These are phyloP conservation scores for Neurospora terricola DNA, from an alignment of 495 filamentous ascomycete genomes.

Conservation along the genomic window DNA sequence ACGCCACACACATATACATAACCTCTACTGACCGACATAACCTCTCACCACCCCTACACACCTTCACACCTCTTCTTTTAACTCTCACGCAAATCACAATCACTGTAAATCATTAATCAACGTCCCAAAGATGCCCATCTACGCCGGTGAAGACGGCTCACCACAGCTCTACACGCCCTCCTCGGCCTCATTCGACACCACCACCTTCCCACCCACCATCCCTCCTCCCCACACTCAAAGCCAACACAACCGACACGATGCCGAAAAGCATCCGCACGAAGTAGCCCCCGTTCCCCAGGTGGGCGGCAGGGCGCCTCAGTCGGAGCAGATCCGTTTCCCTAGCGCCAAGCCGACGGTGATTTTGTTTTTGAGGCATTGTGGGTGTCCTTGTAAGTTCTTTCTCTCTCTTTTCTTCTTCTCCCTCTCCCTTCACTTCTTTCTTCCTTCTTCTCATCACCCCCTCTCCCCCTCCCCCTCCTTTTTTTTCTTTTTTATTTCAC, in stretches of 20 bases:
- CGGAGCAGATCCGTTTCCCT: slow-evolving; percentile 34
- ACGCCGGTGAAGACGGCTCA: neutral
- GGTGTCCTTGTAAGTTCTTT: slow-evolving; percentile 44
- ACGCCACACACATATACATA: neutral
- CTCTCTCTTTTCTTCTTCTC: neutral
- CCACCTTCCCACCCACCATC: neutral
- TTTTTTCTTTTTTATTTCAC: neutral
- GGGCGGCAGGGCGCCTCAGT: slow-evolving; percentile 38
- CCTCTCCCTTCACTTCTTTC: neutral
- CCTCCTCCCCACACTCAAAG: neutral
- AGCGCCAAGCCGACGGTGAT: slow-evolving; percentile 39
- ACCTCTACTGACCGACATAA: neutral
- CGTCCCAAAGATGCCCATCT: neutral
- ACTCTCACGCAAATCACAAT: neutral
- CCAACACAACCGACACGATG: neutral
- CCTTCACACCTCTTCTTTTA: neutral
- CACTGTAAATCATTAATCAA: neutral
- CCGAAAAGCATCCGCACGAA: slow-evolving; percentile 4
- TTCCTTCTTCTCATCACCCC: neutral
- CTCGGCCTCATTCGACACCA: neutral
- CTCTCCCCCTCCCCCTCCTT: neutral
- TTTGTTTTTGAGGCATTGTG: slow-evolving; percentile 51
- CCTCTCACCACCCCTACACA: neutral
- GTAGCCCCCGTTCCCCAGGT: slow-evolving; percentile 30
- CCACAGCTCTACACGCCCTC: neutral